Percentiles rank a stretch among this genome's conserved stretches.
phyloP scores from a whole-genome alignment of 2,329 filamentous ascomycete species.

The Neodidymelliopsis sp. region DNA sequence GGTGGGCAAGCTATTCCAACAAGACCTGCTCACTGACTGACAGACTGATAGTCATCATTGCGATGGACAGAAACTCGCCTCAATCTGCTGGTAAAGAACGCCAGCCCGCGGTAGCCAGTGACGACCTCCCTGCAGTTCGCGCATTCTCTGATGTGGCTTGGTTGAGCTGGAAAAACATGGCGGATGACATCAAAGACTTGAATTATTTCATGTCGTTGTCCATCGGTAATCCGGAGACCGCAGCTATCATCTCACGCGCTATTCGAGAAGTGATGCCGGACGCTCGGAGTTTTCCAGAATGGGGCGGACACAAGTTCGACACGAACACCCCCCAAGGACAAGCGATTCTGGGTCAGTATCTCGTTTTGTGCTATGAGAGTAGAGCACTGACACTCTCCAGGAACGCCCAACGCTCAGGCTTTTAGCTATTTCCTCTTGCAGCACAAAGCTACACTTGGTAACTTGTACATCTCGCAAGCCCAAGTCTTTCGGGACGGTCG shows the following conservation, averaged over 20 bases:
- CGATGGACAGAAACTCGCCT: constrained; percentile 7
- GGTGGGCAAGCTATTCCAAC: neutral
- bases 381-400: neutral
- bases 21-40: neutral
- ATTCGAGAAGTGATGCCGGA: neutral
- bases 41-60: neutral
- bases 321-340: constrained; percentile 1
- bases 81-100: constrained; percentile 1
- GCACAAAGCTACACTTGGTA: constrained; percentile 9
- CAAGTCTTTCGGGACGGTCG: neutral
- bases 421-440: constrained; percentile 14
- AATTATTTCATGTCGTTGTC: constrained; percentile 8
- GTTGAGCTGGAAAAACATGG: constrained; percentile 1
- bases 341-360: constrained; percentile 1
- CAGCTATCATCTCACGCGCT: neutral
- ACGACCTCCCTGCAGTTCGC: constrained; percentile 1
- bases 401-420: constrained; percentile 11
- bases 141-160: constrained; percentile 11
- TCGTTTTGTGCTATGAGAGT: neutral
- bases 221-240: constrained; percentile 8
- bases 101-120: neutral
- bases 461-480: constrained; percentile 7
- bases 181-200: neutral
- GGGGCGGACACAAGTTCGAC: constrained; percentile 3
- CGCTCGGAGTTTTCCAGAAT: neutral